Evolutionary conservation across 2,329 filamentous ascomycete genomes (phyloP).

Genomic region (Mycosphaerella sp.): DNA sequence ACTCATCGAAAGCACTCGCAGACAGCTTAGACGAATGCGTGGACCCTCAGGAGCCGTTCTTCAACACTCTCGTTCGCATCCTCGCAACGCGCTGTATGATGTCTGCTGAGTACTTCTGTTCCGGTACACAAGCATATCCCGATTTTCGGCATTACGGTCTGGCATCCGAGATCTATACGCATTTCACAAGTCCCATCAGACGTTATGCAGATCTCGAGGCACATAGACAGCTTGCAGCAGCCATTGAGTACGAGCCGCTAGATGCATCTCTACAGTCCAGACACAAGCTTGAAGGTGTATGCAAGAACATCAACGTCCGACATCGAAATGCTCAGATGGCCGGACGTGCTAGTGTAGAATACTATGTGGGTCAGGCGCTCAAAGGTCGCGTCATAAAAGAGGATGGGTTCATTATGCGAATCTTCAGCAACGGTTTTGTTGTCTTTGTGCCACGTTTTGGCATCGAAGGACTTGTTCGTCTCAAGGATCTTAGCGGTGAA

Average conservation of each 20-base stretch:
- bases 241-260: constrained; percentile 87
- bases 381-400: constrained; percentile 71
- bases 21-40: constrained; percentile 83
- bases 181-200: constrained; percentile 95
- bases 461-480: constrained; percentile 82
- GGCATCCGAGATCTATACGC: constrained; percentile 94
- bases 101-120: constrained; percentile 96
- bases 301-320: constrained; percentile 96
- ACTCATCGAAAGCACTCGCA: constrained; percentile 87
- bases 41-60: constrained; percentile 79
- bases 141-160: constrained; percentile 98
- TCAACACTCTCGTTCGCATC: constrained; percentile 96
- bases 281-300: constrained; percentile 82
- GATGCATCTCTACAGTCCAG: constrained; percentile 75
- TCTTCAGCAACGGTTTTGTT: constrained; percentile 96
- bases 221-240: constrained; percentile 88
- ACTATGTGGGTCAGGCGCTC: constrained; percentile 95
- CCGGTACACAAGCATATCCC: constrained; percentile 83
- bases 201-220: constrained; percentile 96
- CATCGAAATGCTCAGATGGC: constrained; percentile 97
- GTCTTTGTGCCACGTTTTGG: constrained; percentile 94
- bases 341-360: constrained; percentile 87
- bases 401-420: constrained; percentile 92
- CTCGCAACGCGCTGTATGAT: constrained; percentile 99
- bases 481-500: constrained; percentile 65